Conservation (phyloP, 805 yeast genomes). For the Myxozyma lipomycoides region DNA sequence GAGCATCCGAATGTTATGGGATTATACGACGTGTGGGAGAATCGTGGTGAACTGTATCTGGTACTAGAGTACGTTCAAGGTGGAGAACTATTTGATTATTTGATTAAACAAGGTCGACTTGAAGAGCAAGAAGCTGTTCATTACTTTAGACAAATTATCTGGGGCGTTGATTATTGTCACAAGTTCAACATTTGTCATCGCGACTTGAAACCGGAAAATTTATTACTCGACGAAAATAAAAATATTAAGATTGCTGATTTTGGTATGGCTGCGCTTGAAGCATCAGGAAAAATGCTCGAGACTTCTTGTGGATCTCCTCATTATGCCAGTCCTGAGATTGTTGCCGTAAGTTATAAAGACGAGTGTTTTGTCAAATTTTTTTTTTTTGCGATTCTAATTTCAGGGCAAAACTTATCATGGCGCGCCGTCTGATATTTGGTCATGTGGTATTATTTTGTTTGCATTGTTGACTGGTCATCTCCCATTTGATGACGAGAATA, state of each 20-base stretch:
- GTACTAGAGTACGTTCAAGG: conserved; percentile 96
- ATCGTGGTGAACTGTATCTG: conserved; percentile 78
- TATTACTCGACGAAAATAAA: conserved; percentile 69
- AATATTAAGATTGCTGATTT: conserved; percentile 96
- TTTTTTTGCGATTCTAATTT: conserved; percentile 43
- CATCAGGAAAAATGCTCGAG: conserved; percentile 73
- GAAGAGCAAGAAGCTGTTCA: conserved; percentile 86
- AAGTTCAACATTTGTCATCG: conserved; percentile 67
- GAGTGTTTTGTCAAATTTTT: background rate
- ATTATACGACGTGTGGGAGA: conserved; percentile 96
- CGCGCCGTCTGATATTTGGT: conserved; percentile 86
- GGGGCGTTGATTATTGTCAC: conserved; percentile 80
- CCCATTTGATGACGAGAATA: conserved; percentile 96
- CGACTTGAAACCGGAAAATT: conserved; percentile 72
- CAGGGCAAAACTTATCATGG: conserved; percentile 94
- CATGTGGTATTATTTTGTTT: conserved; percentile 56
- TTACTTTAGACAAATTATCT: conserved; percentile 81
- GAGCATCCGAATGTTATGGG: conserved; percentile 93
- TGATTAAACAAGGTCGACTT: conserved; percentile 82
- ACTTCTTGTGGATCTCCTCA: conserved; percentile 98
- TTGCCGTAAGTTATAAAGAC: too few relatives aligned
- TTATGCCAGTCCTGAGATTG: conserved; percentile 97
- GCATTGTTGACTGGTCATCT: conserved; percentile 91
- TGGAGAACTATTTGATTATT: conserved; percentile 89
- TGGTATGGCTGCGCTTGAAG: conserved; percentile 98